Evolutionary conservation across 108 stramenopile genomes (phyloP), one percentile per base, ranked within the genome.

Genomic region (Pseudonitzschia multiseries): DNA sequence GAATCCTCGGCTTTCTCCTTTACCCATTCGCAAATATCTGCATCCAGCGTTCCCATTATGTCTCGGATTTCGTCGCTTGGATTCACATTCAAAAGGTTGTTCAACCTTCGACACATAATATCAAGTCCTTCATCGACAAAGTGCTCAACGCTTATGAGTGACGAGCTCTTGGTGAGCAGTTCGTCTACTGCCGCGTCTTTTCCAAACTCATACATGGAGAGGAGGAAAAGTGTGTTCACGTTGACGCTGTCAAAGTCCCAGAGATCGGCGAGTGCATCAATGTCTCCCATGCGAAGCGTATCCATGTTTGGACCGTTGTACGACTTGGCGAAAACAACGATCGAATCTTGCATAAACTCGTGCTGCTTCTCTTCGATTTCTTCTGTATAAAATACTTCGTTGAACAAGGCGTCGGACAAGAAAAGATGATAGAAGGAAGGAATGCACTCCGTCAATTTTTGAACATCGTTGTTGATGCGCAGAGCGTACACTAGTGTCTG

Each of bases 21-120:
- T 18, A 94, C 65, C 84, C 85, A 90, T 59, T 81, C 77, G 65
- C 86, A 89, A 42, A 91, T 76, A 68, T 91, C 87, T 6, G 93
- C 87, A 77, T 94, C 93, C 24, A 94, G 74, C 50, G 88, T 71
- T 57, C 81, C 80, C 52, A 91, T 74, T n/a, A 91, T 56, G 32
- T 75, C 76, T 32, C 85, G 75, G n/a, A 81, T 81, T 29, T 81
- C 83, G 42, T 77, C 71, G 21, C 66, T 57, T 62, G 83, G 83
- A 33, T 86, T 68, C 10, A 72, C 75, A 48, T 72, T 21, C 24
- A 94, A 69, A 21, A 81, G 75, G 32, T 66, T 28, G 42, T 91
- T 52, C 27, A 94, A 62, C 57, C 93, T 80, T 27, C 77, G 82
- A 57, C 93, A 91, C 13, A 86, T 72, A 28, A 94, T 87, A 28